Evolutionary conservation across 768 basidiomycete genomes (phyloP), one percentile per base, ranked within the genome.

Genomic region (Mycena pura): DNA sequence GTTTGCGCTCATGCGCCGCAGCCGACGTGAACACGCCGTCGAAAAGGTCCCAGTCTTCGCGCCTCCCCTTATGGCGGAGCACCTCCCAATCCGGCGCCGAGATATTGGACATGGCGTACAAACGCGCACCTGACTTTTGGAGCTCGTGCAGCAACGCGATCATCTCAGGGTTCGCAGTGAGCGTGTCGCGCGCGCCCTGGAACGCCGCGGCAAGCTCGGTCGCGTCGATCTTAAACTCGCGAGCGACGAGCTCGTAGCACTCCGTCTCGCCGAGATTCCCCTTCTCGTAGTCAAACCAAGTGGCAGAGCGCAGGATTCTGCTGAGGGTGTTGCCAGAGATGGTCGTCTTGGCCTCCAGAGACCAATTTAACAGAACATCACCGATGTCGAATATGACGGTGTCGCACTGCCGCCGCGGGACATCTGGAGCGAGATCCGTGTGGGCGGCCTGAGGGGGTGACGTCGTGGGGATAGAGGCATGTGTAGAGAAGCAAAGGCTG

Each of bases 81-180:
- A 80, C 74, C 38, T 74, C 74, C 65, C 79, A 84, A 64, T 86
- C 85, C 9, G 83, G 82, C 0, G 74, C 64, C 17, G 85, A 84
- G 25, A 87, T 86, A 69, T 87, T 87, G 32, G 84, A 85, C 82
- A 86, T 84, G 29, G 84, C 85, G 50, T 80, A 84, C 32, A 86
- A 76, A 14, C 70, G 74, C 6, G 67, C 52, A 19, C 70, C 72
- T 11, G 72, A 55, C 3, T 75, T 73, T 55, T 78, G 72, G 39
- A 86, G 73, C 47, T 83, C 77, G 3, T 76, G 76, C 38, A 86
- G 79, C 25, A 86, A 70, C 8, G 68, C 64, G 34, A 84, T 78
- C 65, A 85, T 73, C n/a, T 76, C 71, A 25, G 78, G 67, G 64
- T 86, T 76, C 8, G 80, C 73, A 36, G 74, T 70, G 14, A 86